Conservation (phyloP, 768 basidiomycete species). For the Amanita jacksonii region DNA sequence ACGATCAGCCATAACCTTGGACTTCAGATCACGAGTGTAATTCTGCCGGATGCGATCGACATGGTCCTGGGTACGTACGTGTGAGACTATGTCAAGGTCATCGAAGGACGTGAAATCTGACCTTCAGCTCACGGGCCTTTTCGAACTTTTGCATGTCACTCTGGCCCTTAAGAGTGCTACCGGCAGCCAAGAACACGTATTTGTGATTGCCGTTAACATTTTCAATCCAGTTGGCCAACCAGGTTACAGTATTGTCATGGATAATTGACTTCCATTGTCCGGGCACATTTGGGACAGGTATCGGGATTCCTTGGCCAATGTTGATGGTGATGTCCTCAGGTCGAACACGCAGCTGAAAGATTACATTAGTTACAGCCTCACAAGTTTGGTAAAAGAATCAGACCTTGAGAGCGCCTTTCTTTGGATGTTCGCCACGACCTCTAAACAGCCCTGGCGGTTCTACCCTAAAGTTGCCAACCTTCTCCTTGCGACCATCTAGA, state of each 20-base stretch:
- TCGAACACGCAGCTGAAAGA: slow-evolving; percentile 62
- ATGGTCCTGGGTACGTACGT: slow-evolving; percentile 56
- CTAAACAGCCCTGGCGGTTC: slow-evolving; percentile 98
- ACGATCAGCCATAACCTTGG: slow-evolving; percentile 88
- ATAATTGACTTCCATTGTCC: slow-evolving; percentile 85
- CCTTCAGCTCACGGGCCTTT: slow-evolving; percentile 95
- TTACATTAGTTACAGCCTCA: slow-evolving; percentile 1
- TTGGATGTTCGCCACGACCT: slow-evolving; percentile 97
- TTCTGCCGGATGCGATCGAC: slow-evolving; percentile 88
- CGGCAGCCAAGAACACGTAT: slow-evolving; percentile 97
- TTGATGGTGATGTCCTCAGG: slow-evolving; percentile 97
- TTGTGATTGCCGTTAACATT: slow-evolving; percentile 94
- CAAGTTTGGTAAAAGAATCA: slow-evolving; percentile 12
- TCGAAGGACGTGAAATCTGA: slow-evolving; percentile 20
- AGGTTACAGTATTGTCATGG: slow-evolving; percentile 95
- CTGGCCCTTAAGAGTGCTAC: slow-evolving; percentile 95
- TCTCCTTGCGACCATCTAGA: slow-evolving; percentile 96
- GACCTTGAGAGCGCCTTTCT: slow-evolving; percentile 93
- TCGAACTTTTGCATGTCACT: slow-evolving; percentile 98
- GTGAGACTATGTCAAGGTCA: slow-evolving; percentile 3
- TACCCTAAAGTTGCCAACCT: slow-evolving; percentile 95
- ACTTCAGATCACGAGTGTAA: slow-evolving; percentile 76
- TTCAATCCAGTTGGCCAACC: slow-evolving; percentile 99
- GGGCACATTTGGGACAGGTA: slow-evolving; percentile 85
- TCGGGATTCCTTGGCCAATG: slow-evolving; percentile 65